A percentile compares a stretch with the other conserved stretches of the same genome.
phyloP scores from a whole-genome alignment of 75 land plant species.

The Chamaecyparis obtusa region DNA sequence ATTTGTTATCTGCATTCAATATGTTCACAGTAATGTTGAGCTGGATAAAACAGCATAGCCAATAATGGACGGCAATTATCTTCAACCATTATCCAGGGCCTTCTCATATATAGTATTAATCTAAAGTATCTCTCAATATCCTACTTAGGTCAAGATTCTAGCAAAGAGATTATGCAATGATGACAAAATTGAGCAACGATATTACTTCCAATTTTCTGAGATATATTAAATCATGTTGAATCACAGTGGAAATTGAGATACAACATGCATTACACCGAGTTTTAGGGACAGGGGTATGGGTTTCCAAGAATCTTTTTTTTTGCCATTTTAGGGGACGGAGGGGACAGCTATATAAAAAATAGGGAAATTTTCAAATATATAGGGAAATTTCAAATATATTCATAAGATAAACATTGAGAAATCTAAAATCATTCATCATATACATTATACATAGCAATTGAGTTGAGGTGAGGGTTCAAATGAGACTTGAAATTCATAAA shows the following conservation, averaged over 20 bases:
- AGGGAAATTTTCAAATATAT: no score
- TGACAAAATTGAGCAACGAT: background rate
- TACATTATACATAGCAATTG: no score
- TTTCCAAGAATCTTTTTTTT: no score
- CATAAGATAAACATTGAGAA: no score
- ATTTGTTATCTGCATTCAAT: background rate
- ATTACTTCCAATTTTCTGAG: background rate
- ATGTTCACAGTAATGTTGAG: background rate
- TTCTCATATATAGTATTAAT: background rate
- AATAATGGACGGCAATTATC: background rate
- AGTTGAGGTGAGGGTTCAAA: no score
- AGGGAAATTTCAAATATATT: no score
- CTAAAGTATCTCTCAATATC: background rate
- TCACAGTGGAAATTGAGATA: background rate
- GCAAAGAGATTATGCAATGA: background rate
- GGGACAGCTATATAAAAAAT: no score
- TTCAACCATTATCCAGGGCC: background rate
- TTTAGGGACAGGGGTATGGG: no score
- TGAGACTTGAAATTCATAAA: no score
- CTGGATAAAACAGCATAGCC: background rate
- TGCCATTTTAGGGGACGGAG: no score
- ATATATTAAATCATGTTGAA: background rate
- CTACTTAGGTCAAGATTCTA: background rate
- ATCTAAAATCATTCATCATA: no score
- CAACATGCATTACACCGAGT: no score